A percentile compares a stretch with the other conserved stretches of the same genome.
These are phyloP conservation scores for Globisporangium lucens DNA, from an alignment of 352 stramenopile genomes.

Conservation along the genomic window DNA sequence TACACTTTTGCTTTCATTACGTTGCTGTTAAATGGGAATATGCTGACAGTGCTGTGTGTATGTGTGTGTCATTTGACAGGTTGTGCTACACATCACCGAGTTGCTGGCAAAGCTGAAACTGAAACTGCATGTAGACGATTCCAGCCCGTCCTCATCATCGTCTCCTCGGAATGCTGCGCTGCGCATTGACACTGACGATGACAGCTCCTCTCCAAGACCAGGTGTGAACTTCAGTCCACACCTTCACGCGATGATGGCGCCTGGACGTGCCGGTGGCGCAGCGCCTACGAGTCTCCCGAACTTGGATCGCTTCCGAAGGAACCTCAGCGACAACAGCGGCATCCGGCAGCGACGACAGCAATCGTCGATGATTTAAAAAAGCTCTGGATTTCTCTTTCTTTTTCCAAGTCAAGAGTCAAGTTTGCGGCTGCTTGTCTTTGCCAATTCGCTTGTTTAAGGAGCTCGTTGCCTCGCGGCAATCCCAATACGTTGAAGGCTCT, in stretches of 20 bases:
- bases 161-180: neutral
- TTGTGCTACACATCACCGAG: constrained; percentile 59
- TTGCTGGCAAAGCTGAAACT: constrained; percentile 40
- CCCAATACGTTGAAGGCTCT: constrained; percentile 43
- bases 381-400: neutral
- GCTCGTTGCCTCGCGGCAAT: constrained; percentile 24
- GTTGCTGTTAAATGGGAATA: neutral
- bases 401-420: neutral
- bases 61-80: constrained; percentile 21
- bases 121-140: constrained; percentile 26
- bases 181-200: neutral
- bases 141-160: neutral
- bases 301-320: constrained; percentile 11
- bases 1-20: neutral
- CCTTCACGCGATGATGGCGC: neutral
- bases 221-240: constrained; percentile 4
- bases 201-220: neutral
- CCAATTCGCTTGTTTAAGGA: no score
- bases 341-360: constrained; percentile 22
- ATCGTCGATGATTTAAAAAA: constrained; percentile 10
- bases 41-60: neutral
- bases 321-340: constrained; percentile 11
- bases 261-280: neutral
- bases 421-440: neutral
- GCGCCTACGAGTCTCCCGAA: constrained; percentile 11